A percentile compares a stretch with the other conserved stretches of the same genome.
phyloP scores from a whole-genome alignment of 495 filamentous ascomycete genomes.

The Tuber borchii region DNA sequence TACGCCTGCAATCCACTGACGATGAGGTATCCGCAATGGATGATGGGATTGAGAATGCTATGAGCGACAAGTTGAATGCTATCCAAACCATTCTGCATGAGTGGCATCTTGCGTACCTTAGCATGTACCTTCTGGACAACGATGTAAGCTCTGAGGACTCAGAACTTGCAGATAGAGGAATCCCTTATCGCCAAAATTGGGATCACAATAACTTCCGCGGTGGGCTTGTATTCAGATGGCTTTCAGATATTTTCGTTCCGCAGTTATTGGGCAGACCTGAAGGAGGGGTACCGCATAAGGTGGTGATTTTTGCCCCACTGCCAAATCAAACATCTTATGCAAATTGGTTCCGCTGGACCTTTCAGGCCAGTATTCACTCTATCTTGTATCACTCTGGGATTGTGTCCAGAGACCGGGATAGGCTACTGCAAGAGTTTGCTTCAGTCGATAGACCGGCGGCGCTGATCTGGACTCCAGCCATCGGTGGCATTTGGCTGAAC shows the following conservation, averaged over 20 bases:
- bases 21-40: neutral
- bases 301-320: neutral
- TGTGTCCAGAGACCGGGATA: neutral
- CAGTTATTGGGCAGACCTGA: too few relatives aligned
- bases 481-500: neutral
- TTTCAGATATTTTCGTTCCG: too few relatives aligned
- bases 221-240: too few relatives aligned
- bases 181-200: neutral
- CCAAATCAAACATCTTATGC: neutral
- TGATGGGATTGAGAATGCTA: neutral
- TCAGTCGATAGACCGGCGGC: neutral
- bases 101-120: neutral
- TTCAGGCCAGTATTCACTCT: neutral
- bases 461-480: neutral
- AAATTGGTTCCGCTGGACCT: neutral
- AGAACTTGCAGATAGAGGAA: neutral
- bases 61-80: neutral
- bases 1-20: neutral
- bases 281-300: too few relatives aligned
- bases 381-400: neutral
- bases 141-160: neutral
- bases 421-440: neutral
- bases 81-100: constrained; percentile 2
- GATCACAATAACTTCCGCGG: neutral
- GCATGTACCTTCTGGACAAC: neutral